phyloP scores from a whole-genome alignment of 345 rosid species.

The Mallotus nudiflorus region DNA sequence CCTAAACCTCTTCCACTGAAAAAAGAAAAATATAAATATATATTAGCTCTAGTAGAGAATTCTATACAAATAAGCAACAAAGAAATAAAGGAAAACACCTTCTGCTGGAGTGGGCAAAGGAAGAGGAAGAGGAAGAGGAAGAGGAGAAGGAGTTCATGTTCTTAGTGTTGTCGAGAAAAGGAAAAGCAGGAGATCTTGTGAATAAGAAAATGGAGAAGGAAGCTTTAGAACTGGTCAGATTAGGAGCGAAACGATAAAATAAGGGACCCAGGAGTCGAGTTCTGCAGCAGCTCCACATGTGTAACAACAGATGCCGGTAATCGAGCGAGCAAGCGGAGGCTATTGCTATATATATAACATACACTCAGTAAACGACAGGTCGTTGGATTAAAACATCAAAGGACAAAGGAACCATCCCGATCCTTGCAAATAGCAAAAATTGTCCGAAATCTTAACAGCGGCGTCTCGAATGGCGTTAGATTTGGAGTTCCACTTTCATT shows the following conservation, averaged over 20 bases:
- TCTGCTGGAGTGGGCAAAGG: too few species aligned
- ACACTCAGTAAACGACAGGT: too few species aligned
- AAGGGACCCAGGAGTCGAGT: slow-evolving; percentile 3
- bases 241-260: not conserved
- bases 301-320: too few species aligned
- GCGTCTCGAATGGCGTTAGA: too few species aligned
- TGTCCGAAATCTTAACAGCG: too few species aligned
- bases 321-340: too few species aligned
- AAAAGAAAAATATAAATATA: not conserved
- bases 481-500: too few species aligned
- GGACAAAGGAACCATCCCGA: too few species aligned
- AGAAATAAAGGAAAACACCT: not conserved
- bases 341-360: too few species aligned
- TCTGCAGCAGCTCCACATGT: slow-evolving; percentile 13
- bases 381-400: too few species aligned
- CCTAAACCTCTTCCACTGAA: slow-evolving; percentile 46
- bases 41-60: not conserved
- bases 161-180: not conserved
- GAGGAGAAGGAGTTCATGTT: slow-evolving; percentile 22
- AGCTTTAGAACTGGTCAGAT: not conserved
- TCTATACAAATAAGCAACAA: not conserved
- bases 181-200: not conserved
- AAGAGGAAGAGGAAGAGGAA: slow-evolving; percentile 11
- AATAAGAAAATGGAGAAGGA: slow-evolving; percentile 1
- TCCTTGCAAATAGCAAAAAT: too few species aligned